These are phyloP conservation scores for Amaranthus cruentus DNA, from an alignment of 148 eudicot species.

Conservation along the genomic window DNA sequence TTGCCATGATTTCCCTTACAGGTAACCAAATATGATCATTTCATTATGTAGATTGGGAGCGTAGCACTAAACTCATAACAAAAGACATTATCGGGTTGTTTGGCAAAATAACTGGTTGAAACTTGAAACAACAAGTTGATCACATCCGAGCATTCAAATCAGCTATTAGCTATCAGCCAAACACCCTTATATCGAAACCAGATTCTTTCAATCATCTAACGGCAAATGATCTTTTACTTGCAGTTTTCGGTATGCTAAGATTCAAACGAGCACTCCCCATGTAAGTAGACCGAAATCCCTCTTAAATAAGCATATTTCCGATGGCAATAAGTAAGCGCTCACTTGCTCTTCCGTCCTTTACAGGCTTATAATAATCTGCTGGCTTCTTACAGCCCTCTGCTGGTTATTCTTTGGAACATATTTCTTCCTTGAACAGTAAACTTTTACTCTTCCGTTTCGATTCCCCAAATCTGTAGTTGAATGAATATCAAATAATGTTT, in stretches of 20 bases:
- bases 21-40: conserved; percentile 25
- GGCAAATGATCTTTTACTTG: conserved; percentile 13
- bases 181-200: not conserved
- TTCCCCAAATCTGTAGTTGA: not conserved
- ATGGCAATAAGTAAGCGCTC: not conserved
- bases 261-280: conserved; percentile 25
- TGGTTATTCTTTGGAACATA: conserved; percentile 67
- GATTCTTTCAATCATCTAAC: conserved; percentile 2
- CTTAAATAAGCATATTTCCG: not conserved
- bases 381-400: conserved; percentile 52
- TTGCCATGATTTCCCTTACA: conserved; percentile 44
- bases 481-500: not conserved
- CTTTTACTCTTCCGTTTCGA: not conserved
- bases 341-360: conserved; percentile 2
- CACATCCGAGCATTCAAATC: no score
- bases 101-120: not conserved
- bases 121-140: no score
- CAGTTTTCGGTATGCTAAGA: conserved; percentile 53
- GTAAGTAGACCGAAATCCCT: conserved; percentile 37
- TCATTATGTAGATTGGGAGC: not conserved
- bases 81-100: not conserved
- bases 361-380: conserved; percentile 51
- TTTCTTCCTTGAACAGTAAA: conserved; percentile 59
- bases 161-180: no score
- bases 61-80: not conserved